Percentiles rank a stretch among this genome's conserved stretches.
Conservation (phyloP, 495 filamentous ascomycete genomes). For the Penicillium lagena region DNA sequence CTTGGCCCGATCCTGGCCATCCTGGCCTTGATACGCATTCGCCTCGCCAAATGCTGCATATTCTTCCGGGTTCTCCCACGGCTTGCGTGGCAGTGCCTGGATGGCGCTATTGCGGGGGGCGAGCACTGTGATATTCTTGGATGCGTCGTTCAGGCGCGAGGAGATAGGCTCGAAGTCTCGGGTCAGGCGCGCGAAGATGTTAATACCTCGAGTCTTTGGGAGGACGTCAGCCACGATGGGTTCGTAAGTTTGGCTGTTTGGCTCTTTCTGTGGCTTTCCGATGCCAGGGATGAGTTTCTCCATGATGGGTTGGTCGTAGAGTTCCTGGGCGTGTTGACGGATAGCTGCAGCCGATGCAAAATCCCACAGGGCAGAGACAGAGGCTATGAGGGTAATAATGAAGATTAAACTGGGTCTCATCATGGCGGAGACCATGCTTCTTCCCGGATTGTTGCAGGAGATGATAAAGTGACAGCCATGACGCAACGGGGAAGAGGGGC, state of each 20-base stretch:
- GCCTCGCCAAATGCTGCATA: slow-evolving; percentile 62
- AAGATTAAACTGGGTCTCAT: slow-evolving; percentile 13
- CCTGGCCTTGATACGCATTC: slow-evolving; percentile 70
- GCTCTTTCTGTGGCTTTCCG: slow-evolving; percentile 30
- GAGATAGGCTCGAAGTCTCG: slow-evolving; percentile 70
- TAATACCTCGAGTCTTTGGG: slow-evolving; percentile 71
- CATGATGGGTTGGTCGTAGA: slow-evolving; percentile 26
- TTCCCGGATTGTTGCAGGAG: neutral
- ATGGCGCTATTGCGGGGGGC: slow-evolving; percentile 82
- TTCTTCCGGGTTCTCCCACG: slow-evolving; percentile 87
- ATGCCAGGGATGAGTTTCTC: slow-evolving; percentile 21
- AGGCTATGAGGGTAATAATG: slow-evolving; percentile 4
- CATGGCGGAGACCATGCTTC: slow-evolving; percentile 1
- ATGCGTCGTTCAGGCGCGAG: slow-evolving; percentile 60
- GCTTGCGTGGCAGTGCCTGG: slow-evolving; percentile 74
- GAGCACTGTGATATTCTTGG: slow-evolving; percentile 78
- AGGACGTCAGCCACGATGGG: slow-evolving; percentile 80
- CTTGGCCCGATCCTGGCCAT: slow-evolving; percentile 73
- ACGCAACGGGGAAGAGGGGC: slow-evolving; percentile 1
- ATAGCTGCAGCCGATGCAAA: slow-evolving; percentile 1
- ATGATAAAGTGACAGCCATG: neutral
- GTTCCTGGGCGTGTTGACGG: slow-evolving; percentile 7
- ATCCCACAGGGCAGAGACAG: slow-evolving; percentile 10
- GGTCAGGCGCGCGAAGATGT: slow-evolving; percentile 82
- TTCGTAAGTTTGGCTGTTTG: slow-evolving; percentile 8